These are phyloP conservation scores for Nicotiana otophora DNA, from an alignment of 257 asterid genomes.

Conservation along the genomic window DNA sequence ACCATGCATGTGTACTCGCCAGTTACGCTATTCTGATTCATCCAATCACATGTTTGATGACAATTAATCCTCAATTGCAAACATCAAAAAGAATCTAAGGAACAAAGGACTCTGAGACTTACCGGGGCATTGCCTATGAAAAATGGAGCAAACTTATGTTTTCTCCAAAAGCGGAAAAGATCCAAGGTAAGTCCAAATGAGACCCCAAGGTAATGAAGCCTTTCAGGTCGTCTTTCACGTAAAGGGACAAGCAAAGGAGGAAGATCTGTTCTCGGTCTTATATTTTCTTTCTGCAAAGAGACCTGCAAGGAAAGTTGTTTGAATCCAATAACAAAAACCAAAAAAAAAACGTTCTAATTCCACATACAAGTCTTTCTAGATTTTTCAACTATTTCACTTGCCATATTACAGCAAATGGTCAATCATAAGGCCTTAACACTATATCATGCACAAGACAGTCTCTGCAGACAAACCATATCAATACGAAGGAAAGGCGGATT, in stretches of 20 bases:
- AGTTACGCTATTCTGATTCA: constrained; percentile 59
- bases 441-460: neutral
- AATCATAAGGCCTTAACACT: neutral
- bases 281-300: constrained; percentile 78
- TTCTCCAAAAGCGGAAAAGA: constrained; percentile 94
- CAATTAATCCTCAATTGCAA: constrained; percentile 7
- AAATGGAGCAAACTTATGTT: constrained; percentile 84
- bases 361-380: neutral
- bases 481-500: neutral
- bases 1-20: constrained; percentile 95
- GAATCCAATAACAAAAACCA: neutral
- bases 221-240: constrained; percentile 77
- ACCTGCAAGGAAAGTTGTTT: constrained; percentile 37
- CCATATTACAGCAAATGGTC: neutral
- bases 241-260: constrained; percentile 90
- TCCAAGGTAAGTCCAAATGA: constrained; percentile 90
- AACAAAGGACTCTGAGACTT: constrained; percentile 18
- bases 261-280: constrained; percentile 67
- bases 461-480: neutral
- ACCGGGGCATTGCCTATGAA: constrained; percentile 70
- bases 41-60: constrained; percentile 11
- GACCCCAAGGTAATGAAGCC: constrained; percentile 86
- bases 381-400: neutral
- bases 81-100: neutral
- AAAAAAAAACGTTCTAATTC: neutral